These are phyloP conservation scores for Aureobasidium leucospermi DNA, from an alignment of 2,329 filamentous ascomycete species.

Conservation along the genomic window DNA sequence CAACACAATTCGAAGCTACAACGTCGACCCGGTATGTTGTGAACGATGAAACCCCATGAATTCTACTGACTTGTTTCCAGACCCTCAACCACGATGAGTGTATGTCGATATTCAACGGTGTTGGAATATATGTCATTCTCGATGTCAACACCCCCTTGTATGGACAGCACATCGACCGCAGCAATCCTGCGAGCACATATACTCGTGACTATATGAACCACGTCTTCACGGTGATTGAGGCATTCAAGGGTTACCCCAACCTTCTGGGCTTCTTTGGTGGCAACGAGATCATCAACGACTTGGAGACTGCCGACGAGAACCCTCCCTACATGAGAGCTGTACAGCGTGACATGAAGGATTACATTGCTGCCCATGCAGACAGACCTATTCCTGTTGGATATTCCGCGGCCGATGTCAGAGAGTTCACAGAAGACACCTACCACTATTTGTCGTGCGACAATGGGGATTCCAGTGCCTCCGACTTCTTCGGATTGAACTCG, in stretches of 20 bases:
- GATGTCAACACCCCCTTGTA: constrained; percentile 57
- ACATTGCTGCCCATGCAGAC: constrained; percentile 51
- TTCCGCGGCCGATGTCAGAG: constrained; percentile 66
- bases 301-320: constrained; percentile 32
- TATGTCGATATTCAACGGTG: constrained; percentile 54
- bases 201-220: constrained; percentile 48
- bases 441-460: constrained; percentile 64
- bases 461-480: constrained; percentile 52
- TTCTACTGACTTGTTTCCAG: background rate
- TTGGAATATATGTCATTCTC: constrained; percentile 59
- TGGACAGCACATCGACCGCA: constrained; percentile 50
- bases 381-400: constrained; percentile 61
- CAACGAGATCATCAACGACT: constrained; percentile 60
- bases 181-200: constrained; percentile 49
- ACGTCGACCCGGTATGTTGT: constrained; percentile 43
- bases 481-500: constrained; percentile 72
- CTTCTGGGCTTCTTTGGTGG: constrained; percentile 56
- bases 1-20: constrained; percentile 61
- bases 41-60: constrained; percentile 22
- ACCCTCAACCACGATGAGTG: constrained; percentile 53
- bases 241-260: constrained; percentile 61
- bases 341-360: constrained; percentile 60
- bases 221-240: constrained; percentile 57
- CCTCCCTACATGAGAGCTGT: constrained; percentile 57
- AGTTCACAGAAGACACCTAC: constrained; percentile 65